Percentiles rank a stretch among this genome's conserved stretches.
These are phyloP conservation scores for Quercus aquifolioides DNA, from an alignment of 306 rosid species.

Conservation along the genomic window DNA sequence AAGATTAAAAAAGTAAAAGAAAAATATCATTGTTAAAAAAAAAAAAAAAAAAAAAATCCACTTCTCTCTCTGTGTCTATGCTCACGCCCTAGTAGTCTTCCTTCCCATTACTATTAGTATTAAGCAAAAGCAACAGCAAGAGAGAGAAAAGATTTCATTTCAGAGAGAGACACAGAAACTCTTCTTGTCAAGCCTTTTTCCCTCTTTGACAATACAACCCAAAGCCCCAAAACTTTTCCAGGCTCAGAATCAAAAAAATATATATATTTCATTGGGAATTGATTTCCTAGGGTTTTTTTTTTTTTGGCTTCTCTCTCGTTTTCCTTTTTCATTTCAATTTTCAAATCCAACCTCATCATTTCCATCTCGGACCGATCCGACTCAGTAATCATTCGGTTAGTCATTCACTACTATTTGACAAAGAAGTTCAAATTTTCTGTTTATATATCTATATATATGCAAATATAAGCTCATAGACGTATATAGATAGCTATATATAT, in stretches of 20 bases:
- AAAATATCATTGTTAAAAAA: conserved; percentile 15
- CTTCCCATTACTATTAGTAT: not conserved
- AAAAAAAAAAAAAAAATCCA: too few relatives aligned
- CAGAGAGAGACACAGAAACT: conserved; percentile 3
- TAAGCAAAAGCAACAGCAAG: not conserved
- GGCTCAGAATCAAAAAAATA: not conserved
- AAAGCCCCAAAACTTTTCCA: not conserved
- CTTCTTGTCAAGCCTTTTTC: not conserved
- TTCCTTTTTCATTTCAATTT: not conserved
- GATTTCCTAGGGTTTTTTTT: conserved; percentile 65
- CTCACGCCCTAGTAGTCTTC: conserved; percentile 51
- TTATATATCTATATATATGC: not conserved
- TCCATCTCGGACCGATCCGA: conserved; percentile 15
- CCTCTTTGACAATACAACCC: not conserved
- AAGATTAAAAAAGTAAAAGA: too few relatives aligned
- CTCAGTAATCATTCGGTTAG: conserved; percentile 32
- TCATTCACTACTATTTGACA: conserved; percentile 3
- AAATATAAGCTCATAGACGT: not conserved
- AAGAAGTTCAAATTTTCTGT: conserved; percentile 7
- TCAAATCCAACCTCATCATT: not conserved
- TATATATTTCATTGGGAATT: conserved; percentile 10
- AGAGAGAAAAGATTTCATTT: conserved; percentile 7
- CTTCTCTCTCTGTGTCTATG: not conserved
- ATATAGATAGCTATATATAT: not conserved
- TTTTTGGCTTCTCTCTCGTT: not conserved